Conservation (phyloP, 1,139 yeast species). For the Yamadazyma spencermartinsiae region DNA sequence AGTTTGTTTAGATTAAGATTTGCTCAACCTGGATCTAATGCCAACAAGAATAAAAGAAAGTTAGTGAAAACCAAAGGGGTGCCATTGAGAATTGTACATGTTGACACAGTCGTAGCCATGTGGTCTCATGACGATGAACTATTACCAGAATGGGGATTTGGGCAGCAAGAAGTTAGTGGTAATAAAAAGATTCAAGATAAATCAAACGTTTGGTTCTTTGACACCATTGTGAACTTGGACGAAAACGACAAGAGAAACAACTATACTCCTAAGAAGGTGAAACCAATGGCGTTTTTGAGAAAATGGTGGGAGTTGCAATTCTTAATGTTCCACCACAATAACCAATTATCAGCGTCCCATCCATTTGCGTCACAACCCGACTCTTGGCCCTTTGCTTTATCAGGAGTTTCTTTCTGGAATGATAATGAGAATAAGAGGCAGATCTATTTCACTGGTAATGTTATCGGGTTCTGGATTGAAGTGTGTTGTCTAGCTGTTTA, state of each 20-base stretch:
- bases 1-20: constrained; percentile 79
- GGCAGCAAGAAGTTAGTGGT: constrained; percentile 93
- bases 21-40: constrained; percentile 26
- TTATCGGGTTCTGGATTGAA: constrained; percentile 91
- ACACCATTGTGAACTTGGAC: constrained; percentile 61
- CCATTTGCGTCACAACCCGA: constrained; percentile 96
- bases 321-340: constrained; percentile 90
- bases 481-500: constrained; percentile 66
- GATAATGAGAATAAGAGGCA: constrained; percentile 63
- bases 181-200: constrained; percentile 73
- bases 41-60: constrained; percentile 49
- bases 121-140: constrained; percentile 87
- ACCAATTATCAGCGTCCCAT: constrained; percentile 81
- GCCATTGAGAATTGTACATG: constrained; percentile 70
- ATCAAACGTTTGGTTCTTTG: constrained; percentile 75
- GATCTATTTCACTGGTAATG: constrained; percentile 87
- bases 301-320: constrained; percentile 91
- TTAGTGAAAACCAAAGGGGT: constrained; percentile 69
- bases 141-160: constrained; percentile 93
- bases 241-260: constrained; percentile 58
- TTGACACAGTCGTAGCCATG: constrained; percentile 86
- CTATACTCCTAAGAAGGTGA: constrained; percentile 59
- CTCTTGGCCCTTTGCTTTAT: constrained; percentile 88
- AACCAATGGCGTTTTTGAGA: constrained; percentile 65
- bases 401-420: constrained; percentile 98